Conservation (phyloP, 768 basidiomycete species). For the Hericium erinaceus region DNA sequence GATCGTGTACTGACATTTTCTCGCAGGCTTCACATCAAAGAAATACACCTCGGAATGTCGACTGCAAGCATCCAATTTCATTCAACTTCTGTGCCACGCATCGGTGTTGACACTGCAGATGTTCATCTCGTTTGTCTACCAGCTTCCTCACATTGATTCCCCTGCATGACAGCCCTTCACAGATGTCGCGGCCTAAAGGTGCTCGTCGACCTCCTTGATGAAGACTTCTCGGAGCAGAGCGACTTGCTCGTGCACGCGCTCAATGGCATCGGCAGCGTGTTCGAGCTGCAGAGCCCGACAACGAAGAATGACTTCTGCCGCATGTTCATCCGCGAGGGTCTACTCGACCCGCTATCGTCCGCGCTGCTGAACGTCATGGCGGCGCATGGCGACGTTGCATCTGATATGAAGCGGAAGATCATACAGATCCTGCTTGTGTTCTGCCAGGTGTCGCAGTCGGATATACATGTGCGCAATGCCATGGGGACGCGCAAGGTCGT, state of each 20-base stretch:
- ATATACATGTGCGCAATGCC: conserved; percentile 87
- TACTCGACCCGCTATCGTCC: conserved; percentile 85
- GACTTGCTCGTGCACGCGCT: conserved; percentile 89
- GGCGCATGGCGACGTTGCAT: conserved; percentile 51
- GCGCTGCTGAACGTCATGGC: conserved; percentile 86
- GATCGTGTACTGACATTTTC: neutral
- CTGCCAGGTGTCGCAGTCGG: conserved; percentile 93
- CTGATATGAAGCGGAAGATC: conserved; percentile 80
- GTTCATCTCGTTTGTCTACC: conserved; percentile 59
- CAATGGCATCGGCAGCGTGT: conserved; percentile 90
- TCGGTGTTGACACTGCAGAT: conserved; percentile 93
- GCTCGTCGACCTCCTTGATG: conserved; percentile 92
- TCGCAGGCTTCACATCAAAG: conserved; percentile 83
- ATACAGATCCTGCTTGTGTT: conserved; percentile 86
- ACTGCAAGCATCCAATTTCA: conserved; percentile 91
- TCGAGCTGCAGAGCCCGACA: conserved; percentile 92
- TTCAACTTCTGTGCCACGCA: conserved; percentile 84
- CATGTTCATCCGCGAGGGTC: conserved; percentile 94
- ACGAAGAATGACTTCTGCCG: conserved; percentile 98
- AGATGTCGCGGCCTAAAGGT: conserved; percentile 94
- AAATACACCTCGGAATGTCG: conserved; percentile 90
- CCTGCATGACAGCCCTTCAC: neutral
- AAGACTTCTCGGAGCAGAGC: conserved; percentile 87
- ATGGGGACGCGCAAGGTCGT: conserved; percentile 86
- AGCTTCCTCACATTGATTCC: neutral